phyloP scores from a whole-genome alignment of 257 asterid genomes.

The Lycium barbarum region DNA sequence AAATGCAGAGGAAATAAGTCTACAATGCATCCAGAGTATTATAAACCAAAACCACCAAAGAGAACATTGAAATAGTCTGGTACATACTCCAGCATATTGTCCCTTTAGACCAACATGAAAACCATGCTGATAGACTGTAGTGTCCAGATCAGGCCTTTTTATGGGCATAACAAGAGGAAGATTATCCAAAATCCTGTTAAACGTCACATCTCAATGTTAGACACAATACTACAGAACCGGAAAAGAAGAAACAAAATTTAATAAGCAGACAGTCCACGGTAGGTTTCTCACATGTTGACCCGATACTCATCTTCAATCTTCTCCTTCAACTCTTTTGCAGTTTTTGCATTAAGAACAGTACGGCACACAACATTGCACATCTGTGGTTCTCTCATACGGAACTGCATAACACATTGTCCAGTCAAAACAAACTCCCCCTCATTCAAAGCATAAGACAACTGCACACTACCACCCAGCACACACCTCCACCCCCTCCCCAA shows the following conservation, averaged over 20 bases:
- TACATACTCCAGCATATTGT: constrained; percentile 78
- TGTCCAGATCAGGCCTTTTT: constrained; percentile 57
- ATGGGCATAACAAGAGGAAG: constrained; percentile 88
- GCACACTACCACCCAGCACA: neutral
- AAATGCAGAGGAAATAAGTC: constrained; percentile 33
- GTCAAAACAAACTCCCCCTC: constrained; percentile 23
- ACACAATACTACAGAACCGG: constrained; percentile 21
- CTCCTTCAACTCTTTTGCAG: constrained; percentile 54
- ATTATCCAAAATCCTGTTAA: constrained; percentile 84
- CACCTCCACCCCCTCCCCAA: neutral
- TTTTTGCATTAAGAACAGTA: constrained; percentile 47
- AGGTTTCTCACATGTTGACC: constrained; percentile 49
- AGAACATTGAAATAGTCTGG: constrained; percentile 18
- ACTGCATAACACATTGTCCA: constrained; percentile 38
- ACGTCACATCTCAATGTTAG: constrained; percentile 32
- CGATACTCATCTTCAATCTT: constrained; percentile 57
- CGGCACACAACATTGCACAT: constrained; percentile 50
- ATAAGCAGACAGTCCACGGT: neutral
- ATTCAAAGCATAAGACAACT: neutral
- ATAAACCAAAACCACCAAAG: constrained; percentile 23
- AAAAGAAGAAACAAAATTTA: constrained; percentile 3
- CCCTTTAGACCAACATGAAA: constrained; percentile 76
- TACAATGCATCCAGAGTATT: constrained; percentile 8
- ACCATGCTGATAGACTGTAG: constrained; percentile 76
- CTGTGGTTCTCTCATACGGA: constrained; percentile 55